A percentile compares a stretch with the other conserved stretches of the same genome.
Evolutionary conservation across 1,284 basidiomycete genomes (phyloP).

Genomic region (Cutaneotrichosporon cyanovorans): DNA sequence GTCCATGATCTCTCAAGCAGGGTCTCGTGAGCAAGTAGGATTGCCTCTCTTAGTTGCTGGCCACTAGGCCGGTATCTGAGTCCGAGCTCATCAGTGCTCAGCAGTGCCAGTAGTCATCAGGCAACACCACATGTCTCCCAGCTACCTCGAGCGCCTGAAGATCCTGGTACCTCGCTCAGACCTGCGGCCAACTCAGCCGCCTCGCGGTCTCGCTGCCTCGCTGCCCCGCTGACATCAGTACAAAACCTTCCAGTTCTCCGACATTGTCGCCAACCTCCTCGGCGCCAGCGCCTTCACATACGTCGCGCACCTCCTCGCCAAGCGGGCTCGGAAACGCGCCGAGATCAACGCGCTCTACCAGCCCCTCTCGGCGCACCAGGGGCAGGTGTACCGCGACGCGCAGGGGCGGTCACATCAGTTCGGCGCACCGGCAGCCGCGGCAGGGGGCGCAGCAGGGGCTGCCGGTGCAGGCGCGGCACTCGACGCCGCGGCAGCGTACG

Average conservation of each 20-base stretch:
- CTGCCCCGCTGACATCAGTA: conserved; percentile 22
- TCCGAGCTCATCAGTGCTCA: too few species aligned
- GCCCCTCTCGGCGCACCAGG: conserved; percentile 26
- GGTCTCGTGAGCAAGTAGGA: too few species aligned
- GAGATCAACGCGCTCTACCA: conserved; percentile 42
- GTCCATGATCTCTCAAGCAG: background rate
- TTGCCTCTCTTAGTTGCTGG: too few species aligned
- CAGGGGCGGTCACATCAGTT: conserved; percentile 37
- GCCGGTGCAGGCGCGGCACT: conserved; percentile 5
- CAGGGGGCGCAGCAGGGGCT: conserved; percentile 1
- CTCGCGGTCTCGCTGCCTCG: background rate
- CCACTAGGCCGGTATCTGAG: too few species aligned
- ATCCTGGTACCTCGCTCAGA: background rate
- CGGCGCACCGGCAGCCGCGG: conserved; percentile 4
- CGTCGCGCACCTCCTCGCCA: conserved; percentile 33
- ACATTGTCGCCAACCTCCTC: conserved; percentile 42
- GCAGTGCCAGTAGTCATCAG: too few species aligned
- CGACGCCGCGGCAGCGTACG: conserved; percentile 1
- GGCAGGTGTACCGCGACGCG: conserved; percentile 36
- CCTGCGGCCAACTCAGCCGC: background rate
- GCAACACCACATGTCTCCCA: too few species aligned
- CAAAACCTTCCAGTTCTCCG: conserved; percentile 43
- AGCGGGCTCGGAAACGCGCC: conserved; percentile 21
- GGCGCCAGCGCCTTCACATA: conserved; percentile 40
- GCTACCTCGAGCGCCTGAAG: background rate